Base-by-base conservation (phyloP, 129 eudicot species). In the Lactuca saligna region DNA sequence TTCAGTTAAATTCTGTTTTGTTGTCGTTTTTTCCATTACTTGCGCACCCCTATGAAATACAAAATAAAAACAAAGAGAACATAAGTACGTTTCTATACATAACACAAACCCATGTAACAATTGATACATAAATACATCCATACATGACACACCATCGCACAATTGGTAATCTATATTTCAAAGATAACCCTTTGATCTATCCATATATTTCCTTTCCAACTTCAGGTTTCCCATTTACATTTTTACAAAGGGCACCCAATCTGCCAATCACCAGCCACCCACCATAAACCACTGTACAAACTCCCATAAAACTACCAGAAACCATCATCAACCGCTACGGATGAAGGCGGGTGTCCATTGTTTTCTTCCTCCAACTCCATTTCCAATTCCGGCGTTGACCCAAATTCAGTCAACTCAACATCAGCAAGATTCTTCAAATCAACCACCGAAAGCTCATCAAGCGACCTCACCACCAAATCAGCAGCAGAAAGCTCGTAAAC, bases 381-480 rank as follows among this genome's bases (percentile, higher is more conserved):
- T 80, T 91, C 97, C 82, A 84, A 46, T 82, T 88, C 89, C 0
- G 85, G 91, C 61, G 82, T 81, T 13, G 81, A 61, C 63, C 77
- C 87, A 29, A 92, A 86, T 34, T 86, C 95, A 17, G 85, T 66
- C 32, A 82, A 73, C 57, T 92, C 95, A 25, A 86, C 60, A 61
- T 75, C 96, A 49, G 91, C 98, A 75, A 92, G 95, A 67, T 88
- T 86, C 91, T 89, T 92, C 57, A 88, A 68, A 79, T 92, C 98
- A 61, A 89, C 86, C 17, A 92, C 80, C 0, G 96, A 77, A 41
- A 92, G 85, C 86, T 88, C 96, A 73, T 89, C 88, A 6, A 91
- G 84, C 37, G 68, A 82, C 62, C 82, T 85, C 74, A 91, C 96
- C 44, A 91, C 93, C 80, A 85, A 63, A 57, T 91, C 97, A 13